These are phyloP conservation scores for Chamaecrista fasciculata DNA, from an alignment of 306 rosid species.

Conservation along the genomic window DNA sequence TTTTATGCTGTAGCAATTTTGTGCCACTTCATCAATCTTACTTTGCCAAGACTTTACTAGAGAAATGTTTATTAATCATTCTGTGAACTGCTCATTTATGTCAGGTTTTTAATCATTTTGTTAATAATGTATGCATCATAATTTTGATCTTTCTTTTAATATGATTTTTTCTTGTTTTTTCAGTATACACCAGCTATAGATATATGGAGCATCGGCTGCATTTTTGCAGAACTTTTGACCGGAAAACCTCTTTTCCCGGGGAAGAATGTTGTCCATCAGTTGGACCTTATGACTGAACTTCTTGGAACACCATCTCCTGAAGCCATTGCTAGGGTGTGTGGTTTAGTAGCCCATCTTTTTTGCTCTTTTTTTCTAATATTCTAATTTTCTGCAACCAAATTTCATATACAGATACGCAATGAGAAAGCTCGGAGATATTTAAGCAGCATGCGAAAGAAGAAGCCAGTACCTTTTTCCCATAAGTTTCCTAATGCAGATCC, in stretches of 20 bases:
- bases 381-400: constrained; percentile 6
- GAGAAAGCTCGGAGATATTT: constrained; percentile 91
- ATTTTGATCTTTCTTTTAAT: constrained; percentile 6
- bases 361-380: not conserved
- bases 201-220: constrained; percentile 94
- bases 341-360: constrained; percentile 1
- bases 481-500: constrained; percentile 86
- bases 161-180: not conserved
- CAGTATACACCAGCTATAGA: constrained; percentile 96
- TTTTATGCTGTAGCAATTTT: not conserved
- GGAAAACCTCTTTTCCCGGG: constrained; percentile 94
- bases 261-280: constrained; percentile 86
- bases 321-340: constrained; percentile 79
- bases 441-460: constrained; percentile 86
- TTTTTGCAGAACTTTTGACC: constrained; percentile 82
- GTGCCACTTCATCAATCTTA: not conserved
- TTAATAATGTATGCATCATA: not conserved
- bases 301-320: constrained; percentile 81
- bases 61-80: not conserved
- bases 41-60: not conserved
- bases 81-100: no score
- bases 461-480: constrained; percentile 71
- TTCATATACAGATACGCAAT: constrained; percentile 57
- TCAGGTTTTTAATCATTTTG: not conserved
- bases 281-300: constrained; percentile 85